Base-by-base conservation (phyloP, 139 green algal species). In the Volvox reticuliferus region DNA sequence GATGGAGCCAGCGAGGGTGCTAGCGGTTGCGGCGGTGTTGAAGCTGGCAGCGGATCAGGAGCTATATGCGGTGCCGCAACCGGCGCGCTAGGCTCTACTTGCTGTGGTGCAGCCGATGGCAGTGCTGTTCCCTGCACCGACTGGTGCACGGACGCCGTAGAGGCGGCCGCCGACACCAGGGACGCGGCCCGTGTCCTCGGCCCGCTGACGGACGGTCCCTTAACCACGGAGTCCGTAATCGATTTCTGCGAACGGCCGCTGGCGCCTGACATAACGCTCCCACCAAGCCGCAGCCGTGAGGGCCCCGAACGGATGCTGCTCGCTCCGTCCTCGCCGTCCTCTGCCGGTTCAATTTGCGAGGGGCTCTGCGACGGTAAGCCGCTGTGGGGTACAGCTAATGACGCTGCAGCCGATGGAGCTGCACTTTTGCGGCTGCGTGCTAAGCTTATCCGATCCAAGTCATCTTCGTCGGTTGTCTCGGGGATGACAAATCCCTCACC, bases 391-490 rank as follows among this genome's bases (percentile, higher is more conserved):
- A 16, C 62, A 20, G 26, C 81, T 55, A 21, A 6, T 62, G 61
- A 30, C 61, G 44, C 44, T 32, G 44, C 79, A 24, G 50, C 24
- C 44, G 79, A 28, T 16, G 44, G 26, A 35, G 78, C 78, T 44
- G 36, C 30, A 35, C 75, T 61, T 55, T 35, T n/a, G 36, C 50
- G 44, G 50, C 79, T 71, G 79, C 55, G 28, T 28, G 75, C 18
- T 24, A 55, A 30, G 75, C n/a, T 16, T 26, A 24, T 28, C 9
- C 28, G 78, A 68, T 63, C 44, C 12, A 32, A 50, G 30, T 83
- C 50, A 21, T 90, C 86, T 44, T 90, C 86, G 1, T 83, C 73
- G 20, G 71, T 90, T 0, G 73, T 90, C 21, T 83, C 86, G 2
- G 86, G 73, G 6, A 90, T 22, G n/a, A 76, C 1, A 19, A 37